These are phyloP conservation scores for Phaeophleospora eucalypticola DNA, from an alignment of 2,329 filamentous ascomycete genomes.

Conservation along the genomic window DNA sequence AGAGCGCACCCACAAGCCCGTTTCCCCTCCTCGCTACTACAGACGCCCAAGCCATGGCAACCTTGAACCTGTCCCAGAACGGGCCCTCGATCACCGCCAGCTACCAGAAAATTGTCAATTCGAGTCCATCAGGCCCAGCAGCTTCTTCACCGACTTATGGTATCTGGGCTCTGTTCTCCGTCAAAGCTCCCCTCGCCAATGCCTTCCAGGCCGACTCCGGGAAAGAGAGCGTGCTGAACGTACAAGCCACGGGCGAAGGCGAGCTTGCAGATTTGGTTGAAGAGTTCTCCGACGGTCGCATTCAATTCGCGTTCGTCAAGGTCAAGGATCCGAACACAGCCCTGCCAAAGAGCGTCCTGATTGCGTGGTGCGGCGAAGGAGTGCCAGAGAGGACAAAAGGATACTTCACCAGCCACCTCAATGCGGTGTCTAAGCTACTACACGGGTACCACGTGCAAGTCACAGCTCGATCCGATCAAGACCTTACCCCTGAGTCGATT, in stretches of 20 bases:
- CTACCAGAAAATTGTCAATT: conserved; percentile 64
- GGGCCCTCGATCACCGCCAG: conserved; percentile 51
- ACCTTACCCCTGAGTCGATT: conserved; percentile 82
- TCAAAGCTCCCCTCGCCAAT: conserved; percentile 85
- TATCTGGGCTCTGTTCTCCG: conserved; percentile 91
- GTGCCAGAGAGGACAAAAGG: conserved; percentile 98
- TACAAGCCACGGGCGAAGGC: conserved; percentile 88
- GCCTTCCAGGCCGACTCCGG: conserved; percentile 81
- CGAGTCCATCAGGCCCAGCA: conserved; percentile 53
- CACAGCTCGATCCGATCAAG: conserved; percentile 84
- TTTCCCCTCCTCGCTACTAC: not conserved
- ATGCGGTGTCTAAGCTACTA: conserved; percentile 83
- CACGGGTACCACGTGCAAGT: conserved; percentile 98
- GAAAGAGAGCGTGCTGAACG: conserved; percentile 94
- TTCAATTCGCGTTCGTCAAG: conserved; percentile 96
- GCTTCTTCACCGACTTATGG: conserved; percentile 74
- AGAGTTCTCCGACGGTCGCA: conserved; percentile 92
- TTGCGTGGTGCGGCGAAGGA: conserved; percentile 95
- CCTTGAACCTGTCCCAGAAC: conserved; percentile 55
- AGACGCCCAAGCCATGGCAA: conserved; percentile 64
- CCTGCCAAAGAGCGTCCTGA: conserved; percentile 86
- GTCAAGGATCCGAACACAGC: conserved; percentile 90
- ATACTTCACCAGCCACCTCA: conserved; percentile 93
- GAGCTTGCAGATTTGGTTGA: conserved; percentile 87
- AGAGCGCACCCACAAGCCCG: not conserved